These are phyloP conservation scores for Aspergillus flavus DNA, from an alignment of 2,329 filamentous ascomycete genomes.

Conservation along the genomic window DNA sequence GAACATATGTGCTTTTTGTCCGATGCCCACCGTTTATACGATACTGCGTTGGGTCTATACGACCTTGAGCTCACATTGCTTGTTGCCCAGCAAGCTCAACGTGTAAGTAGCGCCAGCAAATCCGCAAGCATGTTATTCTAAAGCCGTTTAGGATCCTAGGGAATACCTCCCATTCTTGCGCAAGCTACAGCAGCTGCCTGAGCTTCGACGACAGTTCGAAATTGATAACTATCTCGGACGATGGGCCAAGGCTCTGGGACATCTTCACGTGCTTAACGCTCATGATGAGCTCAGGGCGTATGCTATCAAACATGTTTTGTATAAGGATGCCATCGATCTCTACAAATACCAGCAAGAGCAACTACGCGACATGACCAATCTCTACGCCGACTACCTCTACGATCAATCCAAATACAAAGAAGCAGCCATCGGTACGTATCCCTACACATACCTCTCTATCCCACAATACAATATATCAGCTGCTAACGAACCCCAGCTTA, in stretches of 20 bases:
- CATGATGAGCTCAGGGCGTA: conserved; percentile 82
- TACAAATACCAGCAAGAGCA: conserved; percentile 79
- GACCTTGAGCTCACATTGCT: conserved; percentile 86
- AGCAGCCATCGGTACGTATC: conserved; percentile 66
- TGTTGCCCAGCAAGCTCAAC: conserved; percentile 93
- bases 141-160: conserved; percentile 68
- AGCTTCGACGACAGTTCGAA: conserved; percentile 72
- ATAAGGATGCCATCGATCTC: conserved; percentile 73
- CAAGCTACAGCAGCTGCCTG: conserved; percentile 73
- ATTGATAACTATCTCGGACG: conserved; percentile 88
- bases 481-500: conserved; percentile 57
- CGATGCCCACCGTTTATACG: conserved; percentile 88
- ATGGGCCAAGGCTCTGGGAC: conserved; percentile 72
- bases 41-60: conserved; percentile 87
- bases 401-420: conserved; percentile 77
- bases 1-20: conserved; percentile 98
- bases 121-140: conserved; percentile 9
- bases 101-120: conserved; percentile 45
- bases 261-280: conserved; percentile 71
- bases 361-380: conserved; percentile 68
- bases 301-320: conserved; percentile 76
- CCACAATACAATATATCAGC: conserved; percentile 6
- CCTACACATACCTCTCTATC: not conserved
- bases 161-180: conserved; percentile 97
- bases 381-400: conserved; percentile 80